phyloP scores from a whole-genome alignment of 2,329 filamentous ascomycete species.

The Lachnellula hyalina region DNA sequence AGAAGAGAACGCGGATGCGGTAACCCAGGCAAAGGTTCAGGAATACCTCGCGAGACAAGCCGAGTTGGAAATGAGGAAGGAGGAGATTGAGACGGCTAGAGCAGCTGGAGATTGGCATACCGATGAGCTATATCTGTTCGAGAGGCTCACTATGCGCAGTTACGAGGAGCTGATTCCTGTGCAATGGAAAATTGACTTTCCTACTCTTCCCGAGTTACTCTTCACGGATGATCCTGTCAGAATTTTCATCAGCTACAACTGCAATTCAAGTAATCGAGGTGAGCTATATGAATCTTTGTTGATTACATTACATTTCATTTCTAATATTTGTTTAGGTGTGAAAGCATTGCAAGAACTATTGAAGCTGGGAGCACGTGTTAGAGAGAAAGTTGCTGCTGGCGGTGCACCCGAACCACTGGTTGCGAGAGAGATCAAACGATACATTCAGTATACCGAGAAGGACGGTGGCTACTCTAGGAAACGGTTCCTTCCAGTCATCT shows the following conservation, averaged over 20 bases:
- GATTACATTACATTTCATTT: not conserved
- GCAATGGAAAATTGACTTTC: constrained; percentile 28
- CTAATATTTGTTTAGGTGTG: constrained; percentile 15
- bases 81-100: constrained; percentile 22
- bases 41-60: constrained; percentile 28
- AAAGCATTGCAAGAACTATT: constrained; percentile 27
- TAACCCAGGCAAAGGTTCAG: constrained; percentile 23
- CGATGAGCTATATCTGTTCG: constrained; percentile 27
- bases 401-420: constrained; percentile 25
- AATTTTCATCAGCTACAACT: constrained; percentile 26
- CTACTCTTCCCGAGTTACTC: constrained; percentile 25
- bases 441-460: constrained; percentile 31
- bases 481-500: constrained; percentile 28
- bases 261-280: constrained; percentile 21
- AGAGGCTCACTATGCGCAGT: constrained; percentile 27
- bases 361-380: constrained; percentile 23
- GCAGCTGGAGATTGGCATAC: constrained; percentile 26
- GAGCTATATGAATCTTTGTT: constrained; percentile 1
- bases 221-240: constrained; percentile 23
- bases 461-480: constrained; percentile 29
- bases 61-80: constrained; percentile 19
- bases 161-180: constrained; percentile 28
- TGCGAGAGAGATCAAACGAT: constrained; percentile 25
- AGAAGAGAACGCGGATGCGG: constrained; percentile 6
- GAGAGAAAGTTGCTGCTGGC: constrained; percentile 14